phyloP scores from a whole-genome alignment of 2,329 filamentous ascomycete genomes.

The Cucurbitaria berberidis region DNA sequence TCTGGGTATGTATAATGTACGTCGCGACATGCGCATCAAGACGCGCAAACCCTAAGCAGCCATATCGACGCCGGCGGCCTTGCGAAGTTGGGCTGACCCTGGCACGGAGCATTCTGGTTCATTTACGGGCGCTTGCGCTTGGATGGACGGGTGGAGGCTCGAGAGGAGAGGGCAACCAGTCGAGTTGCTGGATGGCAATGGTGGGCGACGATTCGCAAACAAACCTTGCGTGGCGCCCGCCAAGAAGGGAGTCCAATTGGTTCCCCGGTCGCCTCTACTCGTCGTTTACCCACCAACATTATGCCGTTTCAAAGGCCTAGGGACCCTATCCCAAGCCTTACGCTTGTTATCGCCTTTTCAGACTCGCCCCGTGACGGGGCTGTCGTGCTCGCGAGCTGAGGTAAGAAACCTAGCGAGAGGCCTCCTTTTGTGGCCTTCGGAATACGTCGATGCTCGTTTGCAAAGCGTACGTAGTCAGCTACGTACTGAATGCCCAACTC shows the following conservation, averaged over 20 bases:
- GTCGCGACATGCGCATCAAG: slow-evolving; percentile 32
- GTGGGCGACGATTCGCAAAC: slow-evolving; percentile 45
- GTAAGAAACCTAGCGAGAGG: slow-evolving; percentile 27
- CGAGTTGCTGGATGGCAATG: slow-evolving; percentile 35
- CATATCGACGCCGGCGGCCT: slow-evolving; percentile 32
- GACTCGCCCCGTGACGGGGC: slow-evolving; percentile 23
- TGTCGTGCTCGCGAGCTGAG: slow-evolving; percentile 33
- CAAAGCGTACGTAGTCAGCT: slow-evolving; percentile 21
- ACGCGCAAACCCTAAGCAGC: slow-evolving; percentile 27
- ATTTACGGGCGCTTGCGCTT: slow-evolving; percentile 47
- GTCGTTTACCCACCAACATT: slow-evolving; percentile 33
- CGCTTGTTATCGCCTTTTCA: slow-evolving; percentile 16
- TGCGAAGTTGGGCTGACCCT: slow-evolving; percentile 33
- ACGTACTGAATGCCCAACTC: slow-evolving; percentile 10
- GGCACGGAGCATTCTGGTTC: slow-evolving; percentile 37
- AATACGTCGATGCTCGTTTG: slow-evolving; percentile 20
- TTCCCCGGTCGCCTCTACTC: slow-evolving; percentile 25
- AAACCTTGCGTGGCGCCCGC: slow-evolving; percentile 37
- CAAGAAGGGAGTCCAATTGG: slow-evolving; percentile 37
- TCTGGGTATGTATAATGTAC: slow-evolving; percentile 42
- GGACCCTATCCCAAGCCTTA: slow-evolving; percentile 20
- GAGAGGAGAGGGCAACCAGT: slow-evolving; percentile 38
- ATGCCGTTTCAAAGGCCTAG: slow-evolving; percentile 35
- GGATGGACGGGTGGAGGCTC: slow-evolving; percentile 41
- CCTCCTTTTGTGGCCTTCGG: slow-evolving; percentile 12